Percentiles rank a stretch among this genome's conserved stretches.
These are phyloP conservation scores for Piper betle DNA, from an alignment of 164 flowering plant species.

Conservation along the genomic window DNA sequence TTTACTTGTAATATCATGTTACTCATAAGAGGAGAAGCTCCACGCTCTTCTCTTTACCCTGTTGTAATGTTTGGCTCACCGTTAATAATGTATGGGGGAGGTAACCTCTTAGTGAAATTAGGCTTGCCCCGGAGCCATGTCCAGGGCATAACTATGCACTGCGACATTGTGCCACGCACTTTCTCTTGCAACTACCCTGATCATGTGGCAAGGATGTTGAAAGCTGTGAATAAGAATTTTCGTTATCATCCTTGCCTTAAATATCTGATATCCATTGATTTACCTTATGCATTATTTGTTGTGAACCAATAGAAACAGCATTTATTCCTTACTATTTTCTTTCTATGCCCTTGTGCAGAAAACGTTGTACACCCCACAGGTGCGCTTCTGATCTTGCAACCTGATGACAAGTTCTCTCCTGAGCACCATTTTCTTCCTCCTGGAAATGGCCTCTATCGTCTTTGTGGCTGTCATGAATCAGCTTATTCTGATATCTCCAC, in stretches of 20 bases:
- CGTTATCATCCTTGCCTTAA: slow-evolving; percentile 74
- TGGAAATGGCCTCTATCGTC: slow-evolving; percentile 66
- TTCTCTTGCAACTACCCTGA: slow-evolving; percentile 84
- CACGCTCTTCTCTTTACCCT: slow-evolving; percentile 69
- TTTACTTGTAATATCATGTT: slow-evolving; percentile 79
- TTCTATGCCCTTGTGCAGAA: slow-evolving; percentile 20
- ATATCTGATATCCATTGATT: slow-evolving; percentile 72
- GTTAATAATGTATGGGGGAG: slow-evolving; percentile 86
- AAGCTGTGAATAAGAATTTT: slow-evolving; percentile 78
- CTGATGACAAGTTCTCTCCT: slow-evolving; percentile 79
- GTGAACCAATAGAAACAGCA: background rate
- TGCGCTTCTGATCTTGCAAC: slow-evolving; percentile 78
- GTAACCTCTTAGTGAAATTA: slow-evolving; percentile 51
- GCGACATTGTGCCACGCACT: slow-evolving; percentile 96
- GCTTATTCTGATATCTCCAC: slow-evolving; percentile 14
- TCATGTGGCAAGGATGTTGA: slow-evolving; percentile 74
- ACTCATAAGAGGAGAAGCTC: slow-evolving; percentile 70
- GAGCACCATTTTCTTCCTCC: slow-evolving; percentile 86
- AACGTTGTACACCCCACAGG: slow-evolving; percentile 78
- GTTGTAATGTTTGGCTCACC: slow-evolving; percentile 92
- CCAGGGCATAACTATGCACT: slow-evolving; percentile 68
- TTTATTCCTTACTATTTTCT: background rate
- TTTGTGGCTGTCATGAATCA: background rate
- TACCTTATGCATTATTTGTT: background rate
- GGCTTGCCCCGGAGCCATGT: slow-evolving; percentile 74